These are phyloP conservation scores for Eucalyptus pauciflora DNA, from an alignment of 345 rosid genomes.

Conservation along the genomic window DNA sequence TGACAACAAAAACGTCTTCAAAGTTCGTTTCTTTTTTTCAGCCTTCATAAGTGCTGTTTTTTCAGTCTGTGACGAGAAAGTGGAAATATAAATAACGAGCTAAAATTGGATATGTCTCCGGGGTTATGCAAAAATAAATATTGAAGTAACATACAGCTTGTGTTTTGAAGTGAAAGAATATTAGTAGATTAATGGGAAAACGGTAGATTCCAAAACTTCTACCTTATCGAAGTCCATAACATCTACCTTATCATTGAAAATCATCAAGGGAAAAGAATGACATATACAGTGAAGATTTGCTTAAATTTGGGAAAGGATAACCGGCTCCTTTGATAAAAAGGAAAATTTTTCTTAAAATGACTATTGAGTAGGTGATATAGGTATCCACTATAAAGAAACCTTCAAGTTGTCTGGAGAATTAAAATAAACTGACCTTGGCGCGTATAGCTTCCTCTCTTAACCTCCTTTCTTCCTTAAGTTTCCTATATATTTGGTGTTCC, in stretches of 20 bases:
- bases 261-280: background rate
- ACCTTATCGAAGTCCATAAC: background rate
- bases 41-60: constrained; percentile 63
- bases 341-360: background rate
- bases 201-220: background rate
- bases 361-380: background rate
- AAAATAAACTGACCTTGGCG: constrained; percentile 46
- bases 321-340: background rate
- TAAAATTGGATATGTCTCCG: background rate
- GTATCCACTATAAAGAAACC: background rate
- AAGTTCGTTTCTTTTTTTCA: constrained; percentile 54
- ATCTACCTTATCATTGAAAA: background rate
- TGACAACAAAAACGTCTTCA: constrained; percentile 68
- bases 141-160: background rate
- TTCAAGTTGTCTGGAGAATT: background rate
- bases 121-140: background rate
- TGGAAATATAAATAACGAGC: background rate
- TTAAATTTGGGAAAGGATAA: background rate
- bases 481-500: constrained; percentile 42
- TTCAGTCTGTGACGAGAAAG: constrained; percentile 35
- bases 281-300: background rate
- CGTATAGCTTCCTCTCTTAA: constrained; percentile 56
- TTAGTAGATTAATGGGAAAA: background rate
- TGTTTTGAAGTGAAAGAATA: background rate
- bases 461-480: constrained; percentile 65